Evolutionary conservation across 352 stramenopile species (phyloP), one percentile per base, ranked within the genome.

Genomic region (Phytophthora crassamura): DNA sequence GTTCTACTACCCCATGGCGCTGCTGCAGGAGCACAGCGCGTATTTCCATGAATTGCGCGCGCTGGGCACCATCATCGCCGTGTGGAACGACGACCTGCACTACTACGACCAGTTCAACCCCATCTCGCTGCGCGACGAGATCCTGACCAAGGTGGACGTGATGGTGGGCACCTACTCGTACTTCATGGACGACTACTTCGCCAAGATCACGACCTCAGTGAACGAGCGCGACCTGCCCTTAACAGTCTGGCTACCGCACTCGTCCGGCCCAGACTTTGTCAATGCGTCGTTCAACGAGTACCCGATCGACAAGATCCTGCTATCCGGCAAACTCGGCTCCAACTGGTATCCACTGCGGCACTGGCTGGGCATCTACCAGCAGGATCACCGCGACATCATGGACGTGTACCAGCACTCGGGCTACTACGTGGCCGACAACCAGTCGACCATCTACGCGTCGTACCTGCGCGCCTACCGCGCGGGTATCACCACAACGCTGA

Each of bases 21-120:
- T 90, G 49, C 70, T 93, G 33, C 77, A 89, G 45, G 52, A 86
- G 22, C 73, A 90, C 66, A 82, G 66, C 42, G 63, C 66, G 16
- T 90, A 91, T 58, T 93, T 93, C 53, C 80, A 88, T 22, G 74
- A 90, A 41, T 54, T 93, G 35, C 80, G 85, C 6, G 67, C 70
- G 16, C 67, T 87, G n/a, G 85, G 85, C 20, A 91, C 80, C 41
- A 70, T 93, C 10, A 74, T 93, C 35, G 68, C 86, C 9, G 72
- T 92, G 15, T 93, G 85, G 85, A 93, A 86, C 61, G 85, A 92
- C 55, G 85, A 93, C 45, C 59, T 92, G 57, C 83, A 89, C 51
- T 89, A 92, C 57, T 92, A 86, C 54, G 84, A 93, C 69, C 85
- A 91, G 72, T 89, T 91, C 49, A 70, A 90, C 57, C 78, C 83